Conservation (phyloP, 2,329 filamentous ascomycete genomes). For the Trichophyton verrucosum region DNA sequence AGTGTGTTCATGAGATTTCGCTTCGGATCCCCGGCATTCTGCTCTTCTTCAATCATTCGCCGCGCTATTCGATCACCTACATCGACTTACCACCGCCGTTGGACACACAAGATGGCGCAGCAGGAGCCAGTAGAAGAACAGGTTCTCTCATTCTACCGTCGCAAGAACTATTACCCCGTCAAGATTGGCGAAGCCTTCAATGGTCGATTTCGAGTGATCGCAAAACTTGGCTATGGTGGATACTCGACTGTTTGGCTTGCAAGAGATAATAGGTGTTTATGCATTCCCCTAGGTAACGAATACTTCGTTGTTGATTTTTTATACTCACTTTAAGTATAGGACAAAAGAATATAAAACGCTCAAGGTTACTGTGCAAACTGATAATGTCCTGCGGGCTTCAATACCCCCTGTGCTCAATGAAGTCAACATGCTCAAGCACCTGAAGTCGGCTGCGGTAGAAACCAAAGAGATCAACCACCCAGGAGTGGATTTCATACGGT, state of each 20-base stretch:
- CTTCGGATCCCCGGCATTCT: too few relatives aligned
- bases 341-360: conserved; percentile 14
- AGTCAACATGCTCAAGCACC: conserved; percentile 14
- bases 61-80: neutral
- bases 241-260: conserved; percentile 20
- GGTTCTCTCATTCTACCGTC: conserved; percentile 12
- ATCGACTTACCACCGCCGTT: neutral
- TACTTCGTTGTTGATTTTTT: neutral
- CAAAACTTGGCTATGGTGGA: conserved; percentile 19
- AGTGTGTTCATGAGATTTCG: too few relatives aligned
- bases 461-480: conserved; percentile 7
- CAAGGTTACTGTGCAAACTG: conserved; percentile 14
- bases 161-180: conserved; percentile 17
- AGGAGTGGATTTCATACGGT: conserved; percentile 15
- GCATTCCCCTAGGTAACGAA: neutral
- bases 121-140: conserved; percentile 6
- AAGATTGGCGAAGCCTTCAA: conserved; percentile 16
- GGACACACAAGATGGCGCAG: neutral
- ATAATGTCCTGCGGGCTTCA: neutral
- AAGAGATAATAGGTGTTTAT: conserved; percentile 12
- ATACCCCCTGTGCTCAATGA: conserved; percentile 15
- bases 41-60: neutral
- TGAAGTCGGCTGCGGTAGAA: conserved; percentile 12
- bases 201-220: conserved; percentile 15
- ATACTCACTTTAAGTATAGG: conserved; percentile 3